Evolutionary conservation across 129 eudicot species (phyloP).

Genomic region (Sambucus nigra): DNA sequence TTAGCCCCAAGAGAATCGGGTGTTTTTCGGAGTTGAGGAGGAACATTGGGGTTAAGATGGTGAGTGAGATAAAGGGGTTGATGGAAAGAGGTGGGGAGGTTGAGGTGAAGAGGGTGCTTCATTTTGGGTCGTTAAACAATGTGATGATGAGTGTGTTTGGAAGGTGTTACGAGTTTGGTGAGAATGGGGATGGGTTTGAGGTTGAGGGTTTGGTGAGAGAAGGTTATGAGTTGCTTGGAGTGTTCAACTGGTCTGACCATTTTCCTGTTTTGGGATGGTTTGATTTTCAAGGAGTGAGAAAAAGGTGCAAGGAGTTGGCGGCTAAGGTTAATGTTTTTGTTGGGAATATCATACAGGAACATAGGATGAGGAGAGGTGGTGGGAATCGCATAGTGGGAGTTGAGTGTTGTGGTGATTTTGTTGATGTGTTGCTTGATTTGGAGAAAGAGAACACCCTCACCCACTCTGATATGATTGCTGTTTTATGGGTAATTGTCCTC

Average conservation of each 20-base stretch:
- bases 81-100: slow-evolving; percentile 45
- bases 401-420: slow-evolving; percentile 47
- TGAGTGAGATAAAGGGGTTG: slow-evolving; percentile 15
- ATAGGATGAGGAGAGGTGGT: slow-evolving; percentile 39
- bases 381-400: neutral
- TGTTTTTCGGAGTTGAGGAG: slow-evolving; percentile 35
- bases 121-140: slow-evolving; percentile 72
- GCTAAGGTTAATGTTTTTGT: slow-evolving; percentile 56
- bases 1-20: slow-evolving; percentile 47
- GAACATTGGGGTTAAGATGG: slow-evolving; percentile 50
- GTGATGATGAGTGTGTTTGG: slow-evolving; percentile 90
- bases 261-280: slow-evolving; percentile 60
- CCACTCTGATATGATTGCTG: slow-evolving; percentile 81
- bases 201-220: slow-evolving; percentile 65
- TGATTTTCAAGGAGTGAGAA: slow-evolving; percentile 82
- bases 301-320: slow-evolving; percentile 44
- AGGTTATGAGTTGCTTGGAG: slow-evolving; percentile 80
- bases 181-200: slow-evolving; percentile 21
- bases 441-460: slow-evolving; percentile 45
- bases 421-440: slow-evolving; percentile 86
- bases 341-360: slow-evolving; percentile 47
- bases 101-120: slow-evolving; percentile 53
- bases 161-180: slow-evolving; percentile 29
- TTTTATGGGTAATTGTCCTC: slow-evolving; percentile 59
- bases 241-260: slow-evolving; percentile 87